Evolutionary conservation across 2,329 filamentous ascomycete genomes (phyloP), one percentile per base, ranked within the genome.

Genomic region (Drechslerella dactyloides): DNA sequence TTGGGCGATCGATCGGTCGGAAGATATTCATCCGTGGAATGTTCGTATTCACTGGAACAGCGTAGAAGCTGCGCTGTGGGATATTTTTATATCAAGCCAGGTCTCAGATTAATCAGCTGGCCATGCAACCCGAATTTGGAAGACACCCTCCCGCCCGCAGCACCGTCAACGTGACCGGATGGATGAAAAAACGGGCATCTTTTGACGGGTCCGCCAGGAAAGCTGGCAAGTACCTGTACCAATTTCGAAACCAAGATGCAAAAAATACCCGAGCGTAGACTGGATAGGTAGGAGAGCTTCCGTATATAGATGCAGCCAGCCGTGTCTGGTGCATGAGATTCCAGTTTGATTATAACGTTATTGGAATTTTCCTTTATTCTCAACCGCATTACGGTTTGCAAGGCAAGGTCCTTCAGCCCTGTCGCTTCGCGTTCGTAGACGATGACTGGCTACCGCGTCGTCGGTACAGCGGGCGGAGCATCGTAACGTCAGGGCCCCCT

Each of bases 391-490:
- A 8, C 27, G 27, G 27, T 33, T 33, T 42, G 13, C 13, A 42
- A 42, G 37, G 13, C 13, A 42, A 42, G 37, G 11, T 3, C 17
- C 4, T 48, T 23, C 44, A 48, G 44, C 44, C 44, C 44, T 48
- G 44, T 48, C 19, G 44, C n/a, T 19, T 48, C 44, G 19, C 44
- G 15, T 42, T 42, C 37, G n/a, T 15, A 4, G 5, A 42, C 13
- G 15, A 42, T 42, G 37, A 42, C 13, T 42, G 37, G 37, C 37
- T 42, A 42, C 37, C 37, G 37, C 37, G n/a, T 6, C 37, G 13
- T 42, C 37, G 37, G 30, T 40, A 52, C 57, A 15, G 57, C 51
- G 35, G 33, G 51, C 58, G 30, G 58, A 52, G 50, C 51, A 37
- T 42, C 33, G n/a, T n/a, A n/a, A n/a, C n/a, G 24, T 27, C 1